A percentile compares a stretch with the other conserved stretches of the same genome.
Conservation (phyloP, 1,284 basidiomycete species). For the Sporisorium graminicola region DNA sequence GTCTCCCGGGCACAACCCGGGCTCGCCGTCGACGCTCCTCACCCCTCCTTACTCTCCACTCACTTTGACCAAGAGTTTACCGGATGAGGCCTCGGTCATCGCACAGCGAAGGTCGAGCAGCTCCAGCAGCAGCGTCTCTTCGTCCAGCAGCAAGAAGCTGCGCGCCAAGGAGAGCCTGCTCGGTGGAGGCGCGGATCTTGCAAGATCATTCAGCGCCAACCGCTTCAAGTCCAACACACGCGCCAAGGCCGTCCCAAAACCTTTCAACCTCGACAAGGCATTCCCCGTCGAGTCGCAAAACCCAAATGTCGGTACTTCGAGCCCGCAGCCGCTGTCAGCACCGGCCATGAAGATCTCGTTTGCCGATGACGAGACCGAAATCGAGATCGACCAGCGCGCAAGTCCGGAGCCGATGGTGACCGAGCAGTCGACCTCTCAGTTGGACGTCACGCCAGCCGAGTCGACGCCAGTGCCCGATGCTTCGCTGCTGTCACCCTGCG, state of each 20-base stretch:
- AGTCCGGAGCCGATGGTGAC: constrained; percentile 34
- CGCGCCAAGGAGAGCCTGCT: constrained; percentile 47
- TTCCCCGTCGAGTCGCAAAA: constrained; percentile 25
- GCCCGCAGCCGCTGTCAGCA: constrained; percentile 43
- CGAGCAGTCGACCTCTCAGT: constrained; percentile 17
- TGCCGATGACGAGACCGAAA: constrained; percentile 37
- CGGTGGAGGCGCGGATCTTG: constrained; percentile 41
- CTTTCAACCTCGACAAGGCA: constrained; percentile 48
- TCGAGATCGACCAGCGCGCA: constrained; percentile 34
- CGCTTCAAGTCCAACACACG: constrained; percentile 41
- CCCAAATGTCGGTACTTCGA: constrained; percentile 12
- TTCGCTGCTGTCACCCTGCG: constrained; percentile 38
- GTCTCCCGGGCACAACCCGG: constrained; percentile 20
- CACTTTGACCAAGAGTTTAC: constrained; percentile 34
- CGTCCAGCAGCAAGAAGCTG: constrained; percentile 45
- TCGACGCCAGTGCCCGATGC: constrained; percentile 22
- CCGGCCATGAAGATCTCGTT: constrained; percentile 55
- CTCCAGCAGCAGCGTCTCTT: constrained; percentile 47
- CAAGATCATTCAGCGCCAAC: constrained; percentile 51
- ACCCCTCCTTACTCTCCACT: constrained; percentile 59
- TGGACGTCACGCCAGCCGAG: constrained; percentile 15
- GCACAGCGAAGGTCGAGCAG: constrained; percentile 40
- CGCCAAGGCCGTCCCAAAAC: constrained; percentile 49
- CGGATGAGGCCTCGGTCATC: constrained; percentile 28
- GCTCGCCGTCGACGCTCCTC: constrained; percentile 46